These are phyloP conservation scores for Podila epigama DNA, from an alignment of 192 early-diverging fungal genomes.

Conservation along the genomic window DNA sequence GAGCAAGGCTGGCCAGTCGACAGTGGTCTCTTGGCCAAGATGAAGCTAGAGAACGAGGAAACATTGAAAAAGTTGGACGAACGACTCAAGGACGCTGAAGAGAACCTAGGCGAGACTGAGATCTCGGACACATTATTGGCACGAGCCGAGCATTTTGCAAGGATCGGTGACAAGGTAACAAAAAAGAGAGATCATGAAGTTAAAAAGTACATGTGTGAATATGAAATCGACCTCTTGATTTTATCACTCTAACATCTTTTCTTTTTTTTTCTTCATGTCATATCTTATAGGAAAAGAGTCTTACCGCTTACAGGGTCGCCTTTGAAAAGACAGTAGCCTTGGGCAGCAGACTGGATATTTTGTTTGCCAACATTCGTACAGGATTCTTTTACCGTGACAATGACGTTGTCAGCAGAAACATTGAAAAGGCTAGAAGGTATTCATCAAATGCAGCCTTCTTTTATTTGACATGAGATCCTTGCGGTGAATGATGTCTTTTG, in stretches of 20 bases:
- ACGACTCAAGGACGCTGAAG: slow-evolving; percentile 86
- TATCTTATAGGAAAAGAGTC: slow-evolving; percentile 83
- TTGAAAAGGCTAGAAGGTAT: slow-evolving; percentile 81
- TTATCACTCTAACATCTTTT: background rate
- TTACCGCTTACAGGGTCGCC: slow-evolving; percentile 81
- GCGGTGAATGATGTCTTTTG: too few species aligned
- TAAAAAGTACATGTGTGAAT: too few species aligned
- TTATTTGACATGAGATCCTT: too few species aligned
- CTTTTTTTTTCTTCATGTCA: background rate
- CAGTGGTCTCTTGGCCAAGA: slow-evolving; percentile 50
- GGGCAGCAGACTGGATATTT: slow-evolving; percentile 92
- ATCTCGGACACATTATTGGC: slow-evolving; percentile 86
- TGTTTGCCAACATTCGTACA: slow-evolving; percentile 91
- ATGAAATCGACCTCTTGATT: background rate
- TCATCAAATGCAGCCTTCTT: background rate
- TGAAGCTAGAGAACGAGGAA: slow-evolving; percentile 79
- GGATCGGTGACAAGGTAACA: slow-evolving; percentile 92
- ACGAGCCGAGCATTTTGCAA: slow-evolving; percentile 88
- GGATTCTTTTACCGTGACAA: slow-evolving; percentile 94
- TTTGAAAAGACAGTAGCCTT: slow-evolving; percentile 90
- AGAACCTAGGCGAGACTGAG: slow-evolving; percentile 95
- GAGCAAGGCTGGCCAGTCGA: slow-evolving; percentile 72
- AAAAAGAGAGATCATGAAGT: background rate
- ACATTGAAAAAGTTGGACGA: slow-evolving; percentile 82
- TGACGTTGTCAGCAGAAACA: slow-evolving; percentile 77